A percentile compares a stretch with the other conserved stretches of the same genome.
These are phyloP conservation scores for Epichloe gansuensis DNA, from an alignment of 2,329 filamentous ascomycete genomes.

Conservation along the genomic window DNA sequence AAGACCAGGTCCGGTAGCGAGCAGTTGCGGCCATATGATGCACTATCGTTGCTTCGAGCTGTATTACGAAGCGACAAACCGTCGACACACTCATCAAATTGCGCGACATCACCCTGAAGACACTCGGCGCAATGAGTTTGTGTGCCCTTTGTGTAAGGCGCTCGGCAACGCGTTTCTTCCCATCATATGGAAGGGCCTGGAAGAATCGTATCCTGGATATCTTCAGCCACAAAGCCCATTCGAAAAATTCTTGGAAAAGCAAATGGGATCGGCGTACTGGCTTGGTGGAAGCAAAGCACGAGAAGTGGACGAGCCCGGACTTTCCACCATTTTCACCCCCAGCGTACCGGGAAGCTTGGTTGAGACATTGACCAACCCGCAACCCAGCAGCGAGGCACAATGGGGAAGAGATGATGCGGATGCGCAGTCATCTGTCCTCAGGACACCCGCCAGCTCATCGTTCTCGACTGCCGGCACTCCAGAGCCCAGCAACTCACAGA, in stretches of 20 bases:
- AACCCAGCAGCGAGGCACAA: constrained; percentile 24
- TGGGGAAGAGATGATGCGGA: constrained; percentile 30
- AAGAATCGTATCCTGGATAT: constrained; percentile 69
- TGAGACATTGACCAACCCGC: constrained; percentile 24
- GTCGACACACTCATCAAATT: constrained; percentile 84
- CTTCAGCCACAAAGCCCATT: constrained; percentile 51
- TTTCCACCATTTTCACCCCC: constrained; percentile 21
- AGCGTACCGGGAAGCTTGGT: constrained; percentile 27
- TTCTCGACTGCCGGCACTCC: constrained; percentile 24
- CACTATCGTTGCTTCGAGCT: constrained; percentile 91
- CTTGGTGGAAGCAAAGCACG: constrained; percentile 27
- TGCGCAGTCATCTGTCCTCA: constrained; percentile 19
- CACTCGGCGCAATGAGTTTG: constrained; percentile 70
- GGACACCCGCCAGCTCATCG: constrained; percentile 30
- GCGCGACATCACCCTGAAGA: constrained; percentile 87
- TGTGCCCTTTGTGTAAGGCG: constrained; percentile 93
- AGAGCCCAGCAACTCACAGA: constrained; percentile 12
- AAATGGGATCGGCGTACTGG: constrained; percentile 36
- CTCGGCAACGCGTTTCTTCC: constrained; percentile 90
- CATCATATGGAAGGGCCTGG: constrained; percentile 87
- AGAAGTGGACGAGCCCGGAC: constrained; percentile 18
- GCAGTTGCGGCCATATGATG: constrained; percentile 96
- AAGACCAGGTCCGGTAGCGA: constrained; percentile 66
- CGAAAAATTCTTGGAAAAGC: constrained; percentile 53
- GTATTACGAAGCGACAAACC: constrained; percentile 72